These are phyloP conservation scores for Loxodes magnus DNA, from an alignment of 73 alveolate genomes.

Conservation along the genomic window DNA sequence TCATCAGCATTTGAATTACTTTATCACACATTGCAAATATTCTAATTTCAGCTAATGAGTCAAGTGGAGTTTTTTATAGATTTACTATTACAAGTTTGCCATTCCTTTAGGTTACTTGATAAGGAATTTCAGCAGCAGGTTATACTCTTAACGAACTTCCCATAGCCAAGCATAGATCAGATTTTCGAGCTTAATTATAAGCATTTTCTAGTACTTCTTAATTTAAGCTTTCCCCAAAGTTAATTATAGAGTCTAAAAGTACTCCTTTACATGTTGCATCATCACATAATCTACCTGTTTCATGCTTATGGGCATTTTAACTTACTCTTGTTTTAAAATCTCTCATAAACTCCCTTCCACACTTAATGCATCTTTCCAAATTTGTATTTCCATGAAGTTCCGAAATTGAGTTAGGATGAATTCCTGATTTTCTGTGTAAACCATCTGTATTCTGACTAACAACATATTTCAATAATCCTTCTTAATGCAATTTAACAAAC, in stretches of 20 bases:
- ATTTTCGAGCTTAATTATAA: conserved; percentile 28
- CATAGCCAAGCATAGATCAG: conserved; percentile 82
- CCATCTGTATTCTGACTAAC: conserved; percentile 87
- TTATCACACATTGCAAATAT: conserved; percentile 64
- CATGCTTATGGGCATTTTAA: conserved; percentile 46
- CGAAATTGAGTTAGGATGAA: conserved; percentile 53
- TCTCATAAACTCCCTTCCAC: conserved; percentile 53
- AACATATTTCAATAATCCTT: conserved; percentile 38
- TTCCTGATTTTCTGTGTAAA: conserved; percentile 85
- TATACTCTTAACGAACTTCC: conserved; percentile 91
- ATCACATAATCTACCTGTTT: conserved; percentile 63
- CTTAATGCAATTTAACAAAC: conserved; percentile 25
- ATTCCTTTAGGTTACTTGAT: conserved; percentile 26
- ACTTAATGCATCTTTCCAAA: conserved; percentile 46
- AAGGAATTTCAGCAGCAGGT: conserved; percentile 92
- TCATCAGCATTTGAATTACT: conserved; percentile 51
- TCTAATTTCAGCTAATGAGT: conserved; percentile 29
- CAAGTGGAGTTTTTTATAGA: conserved; percentile 61
- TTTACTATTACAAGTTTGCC: conserved; percentile 69
- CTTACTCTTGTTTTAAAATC: conserved; percentile 67
- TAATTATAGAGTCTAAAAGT: conserved; percentile 51
- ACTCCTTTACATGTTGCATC: conserved; percentile 64
- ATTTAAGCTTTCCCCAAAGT: conserved; percentile 60
- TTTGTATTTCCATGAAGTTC: conserved; percentile 88
- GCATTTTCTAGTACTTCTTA: conserved; percentile 42